Percentiles rank a stretch among this genome's conserved stretches.
phyloP scores from a whole-genome alignment of 805 yeast genomes.

The Barnettozyma siamensis region DNA sequence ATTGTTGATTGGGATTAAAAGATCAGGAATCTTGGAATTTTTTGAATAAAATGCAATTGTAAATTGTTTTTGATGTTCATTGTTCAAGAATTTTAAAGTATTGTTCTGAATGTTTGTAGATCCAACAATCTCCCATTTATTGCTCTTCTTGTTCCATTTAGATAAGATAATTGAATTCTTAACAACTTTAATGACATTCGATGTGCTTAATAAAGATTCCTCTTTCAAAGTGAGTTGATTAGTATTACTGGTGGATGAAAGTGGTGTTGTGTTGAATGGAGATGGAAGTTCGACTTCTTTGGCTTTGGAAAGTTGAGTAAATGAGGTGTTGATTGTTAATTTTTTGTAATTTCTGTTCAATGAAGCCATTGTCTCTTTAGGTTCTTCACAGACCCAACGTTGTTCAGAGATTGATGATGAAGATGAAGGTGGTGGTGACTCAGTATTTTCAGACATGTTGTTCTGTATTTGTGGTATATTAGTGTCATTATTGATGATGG shows the following conservation, averaged over 20 bases:
- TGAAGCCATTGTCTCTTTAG: conserved; percentile 9
- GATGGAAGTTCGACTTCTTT: conserved; percentile 9
- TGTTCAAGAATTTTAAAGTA: conserved; percentile 15
- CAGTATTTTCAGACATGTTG: background rate
- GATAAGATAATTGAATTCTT: conserved; percentile 18
- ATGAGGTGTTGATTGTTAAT: conserved; percentile 7
- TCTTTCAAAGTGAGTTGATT: conserved; percentile 1
- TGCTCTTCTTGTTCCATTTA: conserved; percentile 15
- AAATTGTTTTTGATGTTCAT: conserved; percentile 12
- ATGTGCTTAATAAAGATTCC: background rate
- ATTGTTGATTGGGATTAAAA: conserved; percentile 16
- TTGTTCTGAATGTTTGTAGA: conserved; percentile 11
- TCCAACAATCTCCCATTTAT: conserved; percentile 21
- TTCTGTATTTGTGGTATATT: too few species aligned
- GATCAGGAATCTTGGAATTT: conserved; percentile 3
- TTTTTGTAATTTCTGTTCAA: conserved; percentile 11
- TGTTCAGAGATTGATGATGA: too few species aligned
- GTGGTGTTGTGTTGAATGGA: conserved; percentile 2
- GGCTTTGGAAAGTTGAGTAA: background rate
- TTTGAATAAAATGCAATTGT: conserved; percentile 5
- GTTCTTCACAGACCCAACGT: background rate
- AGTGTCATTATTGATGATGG: too few species aligned
- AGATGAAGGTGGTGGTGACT: background rate
- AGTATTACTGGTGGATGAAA: background rate
- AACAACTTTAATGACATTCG: conserved; percentile 7